phyloP scores from a whole-genome alignment of 495 filamentous ascomycete species.

The Aspergillus baeticus region DNA sequence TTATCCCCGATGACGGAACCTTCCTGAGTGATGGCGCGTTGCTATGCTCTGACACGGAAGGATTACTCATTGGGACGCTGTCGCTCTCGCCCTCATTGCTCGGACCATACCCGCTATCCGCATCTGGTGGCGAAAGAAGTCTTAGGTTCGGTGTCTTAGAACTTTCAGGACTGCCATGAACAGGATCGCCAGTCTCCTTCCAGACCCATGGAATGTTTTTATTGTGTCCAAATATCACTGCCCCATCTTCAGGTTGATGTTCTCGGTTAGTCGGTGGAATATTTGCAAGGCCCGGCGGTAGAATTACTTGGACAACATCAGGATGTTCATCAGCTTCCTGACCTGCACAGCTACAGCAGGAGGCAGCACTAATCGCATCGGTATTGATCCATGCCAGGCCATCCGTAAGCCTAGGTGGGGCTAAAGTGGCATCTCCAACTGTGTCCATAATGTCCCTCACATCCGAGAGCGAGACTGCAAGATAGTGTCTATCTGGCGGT shows the following conservation, averaged over 20 bases:
- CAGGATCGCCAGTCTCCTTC: not conserved
- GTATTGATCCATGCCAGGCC: not conserved
- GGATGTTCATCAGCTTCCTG: not conserved
- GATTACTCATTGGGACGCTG: not conserved
- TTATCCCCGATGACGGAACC: too few relatives aligned
- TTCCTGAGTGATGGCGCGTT: too few relatives aligned
- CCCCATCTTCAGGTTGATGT: not conserved
- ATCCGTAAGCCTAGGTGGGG: not conserved
- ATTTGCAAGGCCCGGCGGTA: not conserved
- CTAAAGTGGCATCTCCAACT: conserved; percentile 1
- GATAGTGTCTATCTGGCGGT: conserved; percentile 25
- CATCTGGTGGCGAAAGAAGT: not conserved
- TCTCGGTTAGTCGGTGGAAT: not conserved
- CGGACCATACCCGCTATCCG: not conserved
- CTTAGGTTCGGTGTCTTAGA: not conserved
- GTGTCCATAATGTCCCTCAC: conserved; percentile 26
- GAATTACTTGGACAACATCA: not conserved
- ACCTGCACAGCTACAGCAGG: not conserved
- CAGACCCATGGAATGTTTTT: not conserved
- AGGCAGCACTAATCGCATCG: not conserved
- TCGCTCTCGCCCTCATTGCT: not conserved
- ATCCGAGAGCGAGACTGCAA: conserved; percentile 24
- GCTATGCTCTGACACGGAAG: too few relatives aligned
- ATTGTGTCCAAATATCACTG: conserved; percentile 4
- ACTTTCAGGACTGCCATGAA: not conserved